Conservation (phyloP, 352 stramenopile genomes). For the Halophytophthora batemanensis region DNA sequence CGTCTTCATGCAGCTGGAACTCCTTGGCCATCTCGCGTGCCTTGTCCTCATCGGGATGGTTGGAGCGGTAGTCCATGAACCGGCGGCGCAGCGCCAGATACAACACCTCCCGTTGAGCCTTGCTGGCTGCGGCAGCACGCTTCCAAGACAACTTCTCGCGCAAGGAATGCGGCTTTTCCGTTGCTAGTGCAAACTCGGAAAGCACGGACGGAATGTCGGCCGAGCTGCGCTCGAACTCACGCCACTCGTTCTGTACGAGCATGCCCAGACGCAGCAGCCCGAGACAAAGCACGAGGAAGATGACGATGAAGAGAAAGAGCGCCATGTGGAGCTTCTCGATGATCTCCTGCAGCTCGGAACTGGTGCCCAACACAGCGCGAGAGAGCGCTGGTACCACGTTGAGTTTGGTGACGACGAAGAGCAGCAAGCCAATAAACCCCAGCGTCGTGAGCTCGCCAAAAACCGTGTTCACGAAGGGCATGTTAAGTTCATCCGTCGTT, state of each 20-base stretch:
- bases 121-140: slow-evolving; percentile 25
- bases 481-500: slow-evolving; percentile 65
- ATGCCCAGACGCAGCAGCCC: slow-evolving; percentile 61
- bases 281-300: slow-evolving; percentile 71
- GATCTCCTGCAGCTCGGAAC: slow-evolving; percentile 59
- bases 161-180: slow-evolving; percentile 40
- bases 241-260: slow-evolving; percentile 62
- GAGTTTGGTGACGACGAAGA: slow-evolving; percentile 67
- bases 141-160: slow-evolving; percentile 30
- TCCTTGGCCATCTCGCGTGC: slow-evolving; percentile 48
- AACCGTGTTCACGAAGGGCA: slow-evolving; percentile 67
- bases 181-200: slow-evolving; percentile 56
- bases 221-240: slow-evolving; percentile 62
- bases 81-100: slow-evolving; percentile 60
- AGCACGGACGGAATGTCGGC: slow-evolving; percentile 51
- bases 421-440: slow-evolving; percentile 63
- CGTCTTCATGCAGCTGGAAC: slow-evolving; percentile 49
- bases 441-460: slow-evolving; percentile 72
- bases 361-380: slow-evolving; percentile 32
- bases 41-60: slow-evolving; percentile 49
- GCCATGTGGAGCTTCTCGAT: slow-evolving; percentile 79
- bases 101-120: slow-evolving; percentile 55
- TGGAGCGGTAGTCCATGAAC: slow-evolving; percentile 71
- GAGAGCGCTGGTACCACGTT: slow-evolving; percentile 51
- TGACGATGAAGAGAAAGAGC: slow-evolving; percentile 81